These are phyloP conservation scores for Rhododendron williamsianum DNA, from an alignment of 148 eudicot species.

Conservation along the genomic window DNA sequence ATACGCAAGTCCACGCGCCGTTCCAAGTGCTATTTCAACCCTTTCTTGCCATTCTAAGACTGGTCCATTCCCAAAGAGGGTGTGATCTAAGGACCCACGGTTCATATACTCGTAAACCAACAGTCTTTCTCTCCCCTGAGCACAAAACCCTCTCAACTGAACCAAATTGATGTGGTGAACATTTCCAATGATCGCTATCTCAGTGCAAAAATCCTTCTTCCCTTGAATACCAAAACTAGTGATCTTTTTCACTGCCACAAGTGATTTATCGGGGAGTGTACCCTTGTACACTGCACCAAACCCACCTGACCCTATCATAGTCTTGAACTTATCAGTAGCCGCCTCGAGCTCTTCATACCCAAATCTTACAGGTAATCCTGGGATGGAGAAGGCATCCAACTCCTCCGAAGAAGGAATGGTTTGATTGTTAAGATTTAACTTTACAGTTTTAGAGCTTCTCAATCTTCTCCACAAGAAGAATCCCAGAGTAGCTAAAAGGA, in stretches of 20 bases:
- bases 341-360: conserved; percentile 43
- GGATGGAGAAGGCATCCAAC: conserved; percentile 55
- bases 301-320: conserved; percentile 73
- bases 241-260: conserved; percentile 78
- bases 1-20: conserved; percentile 82
- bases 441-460: conserved; percentile 12
- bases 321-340: conserved; percentile 61
- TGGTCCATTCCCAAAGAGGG: conserved; percentile 68
- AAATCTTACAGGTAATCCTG: conserved; percentile 68
- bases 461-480: conserved; percentile 40
- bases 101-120: conserved; percentile 88
- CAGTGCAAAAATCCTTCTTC: conserved; percentile 71
- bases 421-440: conserved; percentile 15
- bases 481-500: conserved; percentile 15
- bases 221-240: conserved; percentile 57
- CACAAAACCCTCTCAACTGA: conserved; percentile 70
- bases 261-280: conserved; percentile 40
- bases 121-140: conserved; percentile 55
- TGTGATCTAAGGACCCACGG: conserved; percentile 68
- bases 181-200: conserved; percentile 71
- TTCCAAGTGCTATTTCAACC: conserved; percentile 63
- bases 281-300: conserved; percentile 79
- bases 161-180: conserved; percentile 79
- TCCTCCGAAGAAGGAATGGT: conserved; percentile 43
- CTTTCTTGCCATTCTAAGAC: conserved; percentile 89